Evolutionary conservation across 306 rosid genomes (phyloP).

Genomic region (Senna siamea): DNA sequence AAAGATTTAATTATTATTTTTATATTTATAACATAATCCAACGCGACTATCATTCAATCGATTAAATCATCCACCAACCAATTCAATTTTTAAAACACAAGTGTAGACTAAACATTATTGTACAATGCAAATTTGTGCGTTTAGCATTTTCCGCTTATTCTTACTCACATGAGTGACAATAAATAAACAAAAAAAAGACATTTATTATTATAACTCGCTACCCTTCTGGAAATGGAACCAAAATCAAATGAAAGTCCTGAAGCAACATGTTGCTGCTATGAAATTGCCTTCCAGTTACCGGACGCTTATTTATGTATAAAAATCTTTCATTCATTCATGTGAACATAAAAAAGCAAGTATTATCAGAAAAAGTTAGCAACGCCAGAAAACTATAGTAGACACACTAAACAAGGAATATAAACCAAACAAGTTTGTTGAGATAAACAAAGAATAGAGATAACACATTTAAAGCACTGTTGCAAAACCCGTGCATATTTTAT

Average conservation of each 20-base stretch:
- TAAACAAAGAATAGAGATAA: not conserved
- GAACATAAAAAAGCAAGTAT: not conserved
- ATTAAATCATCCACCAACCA: no score
- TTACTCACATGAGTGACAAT: no score
- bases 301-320: not conserved
- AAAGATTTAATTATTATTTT: no score
- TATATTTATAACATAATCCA: no score
- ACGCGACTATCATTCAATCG: no score
- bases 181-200: no score
- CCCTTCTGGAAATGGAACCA: conserved; percentile 31
- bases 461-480: not conserved
- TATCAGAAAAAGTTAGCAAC: not conserved
- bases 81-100: no score
- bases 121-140: no score
- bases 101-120: no score
- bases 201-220: no score
- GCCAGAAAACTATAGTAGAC: not conserved
- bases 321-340: not conserved
- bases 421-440: not conserved
- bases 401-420: not conserved
- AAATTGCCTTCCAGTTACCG: not conserved
- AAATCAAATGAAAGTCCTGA: conserved; percentile 30
- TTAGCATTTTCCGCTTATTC: no score
- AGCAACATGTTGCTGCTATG: conserved; percentile 3
- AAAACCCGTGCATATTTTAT: not conserved